Evolutionary conservation across 2,329 filamentous ascomycete genomes (phyloP).

Genomic region (Colletotrichum sp.): DNA sequence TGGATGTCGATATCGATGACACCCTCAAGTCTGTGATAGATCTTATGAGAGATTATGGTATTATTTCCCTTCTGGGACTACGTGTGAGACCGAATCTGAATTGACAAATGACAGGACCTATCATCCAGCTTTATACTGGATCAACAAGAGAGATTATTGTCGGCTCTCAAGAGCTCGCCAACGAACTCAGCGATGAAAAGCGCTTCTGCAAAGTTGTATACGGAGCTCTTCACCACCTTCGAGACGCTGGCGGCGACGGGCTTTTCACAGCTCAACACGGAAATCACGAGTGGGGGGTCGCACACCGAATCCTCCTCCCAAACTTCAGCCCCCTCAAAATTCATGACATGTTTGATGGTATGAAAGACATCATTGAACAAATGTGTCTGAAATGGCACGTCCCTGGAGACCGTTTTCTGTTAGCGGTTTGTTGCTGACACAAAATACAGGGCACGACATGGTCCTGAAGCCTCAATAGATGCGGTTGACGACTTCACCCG

Average conservation of each 20-base stretch:
- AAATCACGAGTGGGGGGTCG: slow-evolving; percentile 62
- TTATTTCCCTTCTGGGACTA: neutral
- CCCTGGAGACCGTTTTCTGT: neutral
- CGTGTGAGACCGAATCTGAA: neutral
- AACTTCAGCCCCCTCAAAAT: slow-evolving; percentile 74
- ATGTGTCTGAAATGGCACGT: slow-evolving; percentile 67
- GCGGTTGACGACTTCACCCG: slow-evolving; percentile 73
- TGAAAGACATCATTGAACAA: slow-evolving; percentile 71
- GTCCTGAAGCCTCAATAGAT: slow-evolving; percentile 51
- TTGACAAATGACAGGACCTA: neutral
- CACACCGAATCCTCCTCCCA: slow-evolving; percentile 68
- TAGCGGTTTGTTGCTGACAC: neutral
- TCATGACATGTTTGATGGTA: slow-evolving; percentile 70
- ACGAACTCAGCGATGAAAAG: neutral
- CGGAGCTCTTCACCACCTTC: neutral
- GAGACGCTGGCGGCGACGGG: slow-evolving; percentile 49
- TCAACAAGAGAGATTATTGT: neutral
- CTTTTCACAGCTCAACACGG: slow-evolving; percentile 58
- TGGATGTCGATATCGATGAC: neutral
- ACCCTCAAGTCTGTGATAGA: neutral
- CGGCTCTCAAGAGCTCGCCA: neutral
- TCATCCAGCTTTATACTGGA: neutral
- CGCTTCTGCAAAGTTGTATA: neutral
- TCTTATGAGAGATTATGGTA: neutral
- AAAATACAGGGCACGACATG: slow-evolving; percentile 60